A percentile compares a stretch with the other conserved stretches of the same genome.
Evolutionary conservation across 257 asterid genomes (phyloP).

Genomic region (Nemophila menziesii): DNA sequence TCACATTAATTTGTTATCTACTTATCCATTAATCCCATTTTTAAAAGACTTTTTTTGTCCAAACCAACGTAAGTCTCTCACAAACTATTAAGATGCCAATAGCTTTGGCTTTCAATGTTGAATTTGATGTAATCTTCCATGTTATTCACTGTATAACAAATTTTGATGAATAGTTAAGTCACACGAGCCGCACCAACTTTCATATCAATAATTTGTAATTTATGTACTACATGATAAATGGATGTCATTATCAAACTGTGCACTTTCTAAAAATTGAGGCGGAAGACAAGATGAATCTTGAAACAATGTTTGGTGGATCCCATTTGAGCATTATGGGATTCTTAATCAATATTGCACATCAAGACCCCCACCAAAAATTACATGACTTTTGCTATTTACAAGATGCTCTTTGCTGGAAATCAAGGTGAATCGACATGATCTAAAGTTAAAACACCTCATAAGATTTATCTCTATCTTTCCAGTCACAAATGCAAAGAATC

Average conservation of each 20-base stretch:
- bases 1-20: no score
- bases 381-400: not conserved
- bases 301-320: not conserved
- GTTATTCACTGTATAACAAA: no score
- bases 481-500: not conserved
- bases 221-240: not conserved
- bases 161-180: no score
- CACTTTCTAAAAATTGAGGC: not conserved
- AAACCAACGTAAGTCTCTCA: no score
- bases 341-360: not conserved
- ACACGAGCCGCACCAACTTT: no score
- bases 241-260: not conserved
- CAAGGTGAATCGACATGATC: conserved; percentile 1
- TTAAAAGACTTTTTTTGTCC: no score
- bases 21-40: no score
- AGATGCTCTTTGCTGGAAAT: conserved; percentile 5
- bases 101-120: no score
- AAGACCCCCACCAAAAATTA: not conserved
- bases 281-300: conserved; percentile 2
- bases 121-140: no score
- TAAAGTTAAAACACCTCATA: not conserved
- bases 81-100: no score
- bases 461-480: not conserved
- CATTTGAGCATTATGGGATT: conserved; percentile 1
- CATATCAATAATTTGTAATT: no score